Base-by-base conservation (phyloP, 2,329 filamentous ascomycete genomes). In the Furcasterigmium sp. region DNA sequence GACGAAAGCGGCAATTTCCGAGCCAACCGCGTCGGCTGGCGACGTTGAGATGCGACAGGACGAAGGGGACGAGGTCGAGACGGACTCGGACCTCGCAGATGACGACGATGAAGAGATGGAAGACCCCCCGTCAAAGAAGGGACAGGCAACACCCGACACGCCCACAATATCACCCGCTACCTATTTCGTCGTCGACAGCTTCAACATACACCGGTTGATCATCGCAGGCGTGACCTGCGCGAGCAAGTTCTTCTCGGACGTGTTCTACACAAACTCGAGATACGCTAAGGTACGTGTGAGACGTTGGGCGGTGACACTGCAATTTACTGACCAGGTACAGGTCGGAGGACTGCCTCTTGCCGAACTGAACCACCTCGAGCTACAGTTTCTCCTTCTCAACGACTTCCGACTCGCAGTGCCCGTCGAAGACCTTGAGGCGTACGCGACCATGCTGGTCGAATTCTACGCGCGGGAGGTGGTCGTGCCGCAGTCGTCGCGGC, bases 181-280 rank as follows among this genome's bases (percentile, higher is more conserved):
- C 8, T 81, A 78, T 46, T 97, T 98, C 60, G 91, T 97, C 32
- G 93, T 97, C 10, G 93, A 98, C 67, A 97, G 93, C 68, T 98
- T 93, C 71, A 98, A 98, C 67, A 97, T 98, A 51, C 93, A 98
- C 61, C 84, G 93, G 43, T 73, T 98, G 43, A 91, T 97, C 43
- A 98, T 98, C 60, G 89, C 93, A 3, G 93, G 91, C 28, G 93
- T 98, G 36, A 98, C 93, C 3, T 97, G 93, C 65, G 91, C 93
- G 5, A 97, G 91, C 78, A 98, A 98, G 66, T 98, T 97, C 75
- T 98, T 98, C 67, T 97, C 91, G 5, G 80, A 98, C 67, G 91
- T 97, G 32, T 98, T 98, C 57, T 98, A 97, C 62, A 98, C 93
- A 9, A 98, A 98, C 65, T 97, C 93, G 43, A 81, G 93, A 82